phyloP scores from a whole-genome alignment of 2,329 filamentous ascomycete genomes.

The Diaporthe sp. region DNA sequence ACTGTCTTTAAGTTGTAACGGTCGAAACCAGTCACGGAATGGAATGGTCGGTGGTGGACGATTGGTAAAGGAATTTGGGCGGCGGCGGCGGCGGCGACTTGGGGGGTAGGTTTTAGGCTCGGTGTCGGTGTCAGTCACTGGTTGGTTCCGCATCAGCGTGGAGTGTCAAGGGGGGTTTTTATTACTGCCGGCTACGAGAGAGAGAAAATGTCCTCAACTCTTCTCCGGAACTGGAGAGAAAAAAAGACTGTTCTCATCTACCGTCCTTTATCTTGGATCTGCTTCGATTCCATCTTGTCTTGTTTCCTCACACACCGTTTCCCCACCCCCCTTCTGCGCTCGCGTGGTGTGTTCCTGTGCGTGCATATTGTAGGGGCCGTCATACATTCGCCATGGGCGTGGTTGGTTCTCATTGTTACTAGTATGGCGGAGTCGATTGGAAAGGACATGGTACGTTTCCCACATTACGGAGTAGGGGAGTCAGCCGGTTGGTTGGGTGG shows the following conservation, averaged over 20 bases:
- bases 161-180: constrained; percentile 28
- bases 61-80: constrained; percentile 25
- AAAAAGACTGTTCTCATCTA: constrained; percentile 12
- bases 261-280: neutral
- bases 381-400: neutral
- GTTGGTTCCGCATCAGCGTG: constrained; percentile 32
- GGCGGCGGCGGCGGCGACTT: neutral
- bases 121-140: constrained; percentile 30
- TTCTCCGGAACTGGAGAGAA: constrained; percentile 1
- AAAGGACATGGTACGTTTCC: neutral
- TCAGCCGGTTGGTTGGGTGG: neutral
- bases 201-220: neutral
- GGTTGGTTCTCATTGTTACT: neutral
- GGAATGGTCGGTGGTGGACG: constrained; percentile 22
- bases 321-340: neutral
- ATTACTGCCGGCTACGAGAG: constrained; percentile 25
- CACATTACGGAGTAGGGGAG: neutral
- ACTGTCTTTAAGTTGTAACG: constrained; percentile 27
- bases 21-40: constrained; percentile 15
- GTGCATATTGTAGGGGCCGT: neutral
- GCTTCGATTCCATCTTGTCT: neutral
- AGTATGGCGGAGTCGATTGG: too few relatives aligned
- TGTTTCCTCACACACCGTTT: too few relatives aligned
- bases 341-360: neutral
- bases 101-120: constrained; percentile 15